Conservation (phyloP, 176 grass and related monocot species). For the Bolboschoenus planiculmis region DNA sequence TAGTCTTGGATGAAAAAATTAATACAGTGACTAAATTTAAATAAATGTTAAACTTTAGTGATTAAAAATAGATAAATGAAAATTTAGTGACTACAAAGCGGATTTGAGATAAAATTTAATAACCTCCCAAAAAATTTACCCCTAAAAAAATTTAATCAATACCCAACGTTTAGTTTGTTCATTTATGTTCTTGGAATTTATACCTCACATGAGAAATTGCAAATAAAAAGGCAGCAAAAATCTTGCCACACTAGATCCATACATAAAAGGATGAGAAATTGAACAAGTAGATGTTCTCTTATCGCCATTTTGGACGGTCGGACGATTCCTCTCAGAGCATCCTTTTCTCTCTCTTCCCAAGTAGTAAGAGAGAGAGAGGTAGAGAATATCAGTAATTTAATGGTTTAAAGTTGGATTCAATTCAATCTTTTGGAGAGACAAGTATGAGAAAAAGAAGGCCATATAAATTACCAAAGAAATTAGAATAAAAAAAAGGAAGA, state of each 20-base stretch:
- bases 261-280: background rate
- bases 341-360: background rate
- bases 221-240: background rate
- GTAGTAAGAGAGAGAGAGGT: background rate
- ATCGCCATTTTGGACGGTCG: slow-evolving; percentile 8
- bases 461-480: too few relatives aligned
- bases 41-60: too few relatives aligned
- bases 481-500: background rate
- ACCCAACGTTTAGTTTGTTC: too few relatives aligned
- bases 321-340: background rate
- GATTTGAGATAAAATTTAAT: too few relatives aligned
- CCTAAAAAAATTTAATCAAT: too few relatives aligned
- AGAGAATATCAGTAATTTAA: background rate
- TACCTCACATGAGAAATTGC: background rate
- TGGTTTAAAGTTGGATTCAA: too few relatives aligned
- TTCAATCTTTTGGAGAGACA: background rate
- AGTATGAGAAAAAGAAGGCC: background rate
- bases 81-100: too few relatives aligned
- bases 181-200: too few relatives aligned
- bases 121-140: too few relatives aligned
- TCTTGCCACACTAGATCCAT: background rate
- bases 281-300: slow-evolving; percentile 1
- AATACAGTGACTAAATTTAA: too few relatives aligned
- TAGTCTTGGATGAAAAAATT: too few relatives aligned
- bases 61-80: too few relatives aligned